These are phyloP conservation scores for Cnidoscolus chayamansa DNA, from an alignment of 441 rosid genomes.

Conservation along the genomic window DNA sequence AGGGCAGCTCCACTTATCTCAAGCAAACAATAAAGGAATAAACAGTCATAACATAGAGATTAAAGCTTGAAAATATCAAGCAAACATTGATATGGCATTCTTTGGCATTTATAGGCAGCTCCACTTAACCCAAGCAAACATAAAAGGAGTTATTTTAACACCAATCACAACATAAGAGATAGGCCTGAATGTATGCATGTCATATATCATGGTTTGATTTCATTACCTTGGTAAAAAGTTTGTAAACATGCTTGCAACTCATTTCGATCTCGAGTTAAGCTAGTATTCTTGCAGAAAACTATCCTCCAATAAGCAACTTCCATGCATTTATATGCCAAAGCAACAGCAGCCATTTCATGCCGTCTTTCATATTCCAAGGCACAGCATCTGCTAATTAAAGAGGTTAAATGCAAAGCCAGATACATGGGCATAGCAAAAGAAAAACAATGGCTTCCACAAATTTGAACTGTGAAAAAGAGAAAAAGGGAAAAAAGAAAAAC, in stretches of 20 bases:
- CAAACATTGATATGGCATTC: not conserved
- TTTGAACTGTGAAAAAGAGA: not conserved
- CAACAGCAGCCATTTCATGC: constrained; percentile 73
- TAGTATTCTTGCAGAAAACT: constrained; percentile 44
- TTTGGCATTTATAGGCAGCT: not conserved
- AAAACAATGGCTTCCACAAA: not conserved
- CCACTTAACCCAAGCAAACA: not conserved
- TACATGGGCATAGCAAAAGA: not conserved
- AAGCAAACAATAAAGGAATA: too few species aligned
- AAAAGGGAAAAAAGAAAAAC: too few species aligned
- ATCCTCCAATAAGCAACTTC: constrained; percentile 80
- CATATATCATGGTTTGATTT: constrained; percentile 17
- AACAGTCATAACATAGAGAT: too few species aligned
- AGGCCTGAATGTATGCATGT: constrained; percentile 1
- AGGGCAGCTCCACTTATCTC: too few species aligned
- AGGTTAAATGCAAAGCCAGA: constrained; percentile 23
- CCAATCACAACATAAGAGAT: constrained; percentile 7
- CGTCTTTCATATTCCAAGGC: constrained; percentile 65
- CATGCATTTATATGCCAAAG: constrained; percentile 87
- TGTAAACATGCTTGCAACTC: constrained; percentile 58
- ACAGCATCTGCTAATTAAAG: constrained; percentile 49
- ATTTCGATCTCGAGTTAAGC: constrained; percentile 45
- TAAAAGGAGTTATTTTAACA: not conserved
- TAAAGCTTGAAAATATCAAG: too few species aligned
- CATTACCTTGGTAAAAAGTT: constrained; percentile 54